Conservation (phyloP, 768 basidiomycete genomes). For the Tricholoma hemisulphureum region DNA sequence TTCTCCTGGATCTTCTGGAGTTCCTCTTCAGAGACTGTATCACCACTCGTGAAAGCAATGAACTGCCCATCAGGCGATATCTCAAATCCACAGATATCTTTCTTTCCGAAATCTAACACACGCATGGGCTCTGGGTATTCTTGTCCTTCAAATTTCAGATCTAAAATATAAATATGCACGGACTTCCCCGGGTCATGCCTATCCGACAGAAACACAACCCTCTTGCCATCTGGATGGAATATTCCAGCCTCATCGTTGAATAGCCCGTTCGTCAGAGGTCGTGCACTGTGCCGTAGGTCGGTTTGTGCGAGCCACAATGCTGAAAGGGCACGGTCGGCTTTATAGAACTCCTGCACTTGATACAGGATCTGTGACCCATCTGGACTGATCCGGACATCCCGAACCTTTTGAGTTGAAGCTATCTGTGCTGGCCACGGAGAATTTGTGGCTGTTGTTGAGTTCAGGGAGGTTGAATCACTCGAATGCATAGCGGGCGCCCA, state of each 20-base stretch:
- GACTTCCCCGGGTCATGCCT: conserved; percentile 28
- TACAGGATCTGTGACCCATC: conserved; percentile 30
- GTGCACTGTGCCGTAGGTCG: conserved; percentile 25
- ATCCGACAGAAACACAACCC: conserved; percentile 32
- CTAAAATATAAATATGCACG: conserved; percentile 19
- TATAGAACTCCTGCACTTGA: conserved; percentile 33
- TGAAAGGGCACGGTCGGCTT: conserved; percentile 20
- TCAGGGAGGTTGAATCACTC: too few species aligned
- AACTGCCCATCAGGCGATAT: conserved; percentile 31
- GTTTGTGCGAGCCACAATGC: conserved; percentile 32
- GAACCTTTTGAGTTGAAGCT: conserved; percentile 28
- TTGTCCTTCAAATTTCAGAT: conserved; percentile 7
- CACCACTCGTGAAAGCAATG: conserved; percentile 28
- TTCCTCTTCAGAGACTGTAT: conserved; percentile 9
- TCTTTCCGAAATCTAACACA: neutral
- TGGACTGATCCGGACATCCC: conserved; percentile 34
- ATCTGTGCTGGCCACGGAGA: conserved; percentile 23
- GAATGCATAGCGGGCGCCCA: too few species aligned
- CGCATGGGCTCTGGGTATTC: neutral
- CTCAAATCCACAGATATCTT: conserved; percentile 28
- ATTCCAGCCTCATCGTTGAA: conserved; percentile 29
- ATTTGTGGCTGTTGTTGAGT: too few species aligned
- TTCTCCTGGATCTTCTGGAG: conserved; percentile 15
- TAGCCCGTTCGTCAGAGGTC: conserved; percentile 25
- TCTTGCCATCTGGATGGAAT: conserved; percentile 31